Base-by-base conservation (phyloP, 306 rosid species). In the Quercus variabilis region DNA sequence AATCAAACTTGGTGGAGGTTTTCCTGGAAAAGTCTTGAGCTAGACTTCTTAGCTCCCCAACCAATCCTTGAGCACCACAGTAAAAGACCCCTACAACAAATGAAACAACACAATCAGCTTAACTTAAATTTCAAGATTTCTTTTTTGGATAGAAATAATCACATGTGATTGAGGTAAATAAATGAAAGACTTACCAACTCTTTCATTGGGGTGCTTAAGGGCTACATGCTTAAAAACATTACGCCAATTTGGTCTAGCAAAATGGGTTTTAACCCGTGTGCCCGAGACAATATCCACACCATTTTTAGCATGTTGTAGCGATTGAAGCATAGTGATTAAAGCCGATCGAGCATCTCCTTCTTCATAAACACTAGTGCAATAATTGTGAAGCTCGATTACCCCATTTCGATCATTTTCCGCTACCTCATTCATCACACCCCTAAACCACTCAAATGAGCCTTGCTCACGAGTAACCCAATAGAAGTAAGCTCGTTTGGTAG, bases 391-490 rank as follows among this genome's bases (percentile, higher is more conserved):
- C 74, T 91, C 97, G 1, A 92, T 92, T 13, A 90, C 74, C 1
- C 87, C 83, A 26, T 94, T 91, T 25, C 64, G 26, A 30, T 94
- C 97, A 18, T 89, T 83, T 71, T 91, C 97, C 0, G 93, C 93
- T 18, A 94, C 90, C 76, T 92, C 98, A 60, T 94, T 84, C 97
- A 94, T 94, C 67, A 91, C 97, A 30, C 93, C 97, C 65, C 83
- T 84, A 21, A 94, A 94, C 98, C 98, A 94, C 77, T 92, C 97
- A 52, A 94, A 92, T 2, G 93, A 94, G 43, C 98, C 97, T 73
- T 94, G 97, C 79, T 94, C 98, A 1, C 98, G 85, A 5, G 98
- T 94, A 3, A 94, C 94, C 98, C 98, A 92, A 46, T 94, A 94
- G 79, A 94, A 94, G 77, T 94, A 92, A 19, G 91, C 98, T 21